Conservation (phyloP, 805 yeast genomes). For the Brettanomyces anomalus region DNA sequence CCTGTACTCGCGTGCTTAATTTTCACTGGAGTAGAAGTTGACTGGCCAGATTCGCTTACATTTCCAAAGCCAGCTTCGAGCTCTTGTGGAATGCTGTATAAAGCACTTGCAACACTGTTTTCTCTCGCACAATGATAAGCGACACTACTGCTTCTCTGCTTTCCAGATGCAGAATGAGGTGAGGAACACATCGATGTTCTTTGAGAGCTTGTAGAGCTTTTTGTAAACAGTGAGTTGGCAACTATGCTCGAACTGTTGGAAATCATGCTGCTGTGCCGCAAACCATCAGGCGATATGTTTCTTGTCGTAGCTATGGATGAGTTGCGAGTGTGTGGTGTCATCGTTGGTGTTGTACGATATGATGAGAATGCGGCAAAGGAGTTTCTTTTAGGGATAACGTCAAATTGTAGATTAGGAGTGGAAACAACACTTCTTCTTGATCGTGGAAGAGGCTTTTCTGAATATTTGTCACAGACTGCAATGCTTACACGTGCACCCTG, state of each 20-base stretch:
- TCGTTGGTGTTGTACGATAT: conserved; percentile 24
- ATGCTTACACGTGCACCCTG: background rate
- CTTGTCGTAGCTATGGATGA: background rate
- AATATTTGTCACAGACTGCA: background rate
- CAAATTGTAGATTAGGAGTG: too few relatives aligned
- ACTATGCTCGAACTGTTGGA: conserved; percentile 4
- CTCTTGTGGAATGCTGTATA: too few relatives aligned
- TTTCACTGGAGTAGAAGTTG: too few relatives aligned
- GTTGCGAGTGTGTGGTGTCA: background rate
- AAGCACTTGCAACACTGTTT: too few relatives aligned
- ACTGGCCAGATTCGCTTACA: too few relatives aligned
- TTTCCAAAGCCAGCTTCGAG: too few relatives aligned
- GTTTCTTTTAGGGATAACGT: background rate
- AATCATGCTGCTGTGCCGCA: conserved; percentile 3
- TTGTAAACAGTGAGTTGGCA: conserved; percentile 1
- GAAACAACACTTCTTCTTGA: too few relatives aligned
- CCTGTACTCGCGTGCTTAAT: too few relatives aligned
- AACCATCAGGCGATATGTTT: background rate
- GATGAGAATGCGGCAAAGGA: conserved; percentile 18
- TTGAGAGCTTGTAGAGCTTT: background rate
- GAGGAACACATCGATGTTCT: conserved; percentile 1
- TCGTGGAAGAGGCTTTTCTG: background rate
- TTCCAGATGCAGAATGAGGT: background rate
- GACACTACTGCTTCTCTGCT: too few relatives aligned
- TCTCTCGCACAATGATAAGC: background rate